These are phyloP conservation scores for Heterobasidion parviporum DNA, from an alignment of 1,284 basidiomycete species.

Conservation along the genomic window DNA sequence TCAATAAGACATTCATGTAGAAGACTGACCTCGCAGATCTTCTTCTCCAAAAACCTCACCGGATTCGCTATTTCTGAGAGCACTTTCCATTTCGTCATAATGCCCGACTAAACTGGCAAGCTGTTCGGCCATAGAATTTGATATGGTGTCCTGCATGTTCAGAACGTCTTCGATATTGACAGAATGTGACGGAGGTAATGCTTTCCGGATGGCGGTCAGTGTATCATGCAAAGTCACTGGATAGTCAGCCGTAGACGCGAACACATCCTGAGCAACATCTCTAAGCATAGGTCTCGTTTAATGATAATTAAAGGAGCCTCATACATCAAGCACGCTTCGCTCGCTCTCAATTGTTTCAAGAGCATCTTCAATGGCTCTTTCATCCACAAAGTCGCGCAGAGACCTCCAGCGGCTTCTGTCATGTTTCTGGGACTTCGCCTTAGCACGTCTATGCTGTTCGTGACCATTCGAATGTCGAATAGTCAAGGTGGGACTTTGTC, in stretches of 20 bases:
- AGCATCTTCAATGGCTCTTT: conserved; percentile 66
- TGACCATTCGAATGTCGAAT: conserved; percentile 10
- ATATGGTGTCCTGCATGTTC: conserved; percentile 46
- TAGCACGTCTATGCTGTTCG: conserved; percentile 15
- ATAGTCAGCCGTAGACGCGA: conserved; percentile 56
- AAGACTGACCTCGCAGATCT: conserved; percentile 53
- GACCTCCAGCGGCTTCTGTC: conserved; percentile 70
- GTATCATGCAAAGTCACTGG: conserved; percentile 51
- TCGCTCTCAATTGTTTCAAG: conserved; percentile 66
- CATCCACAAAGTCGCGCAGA: conserved; percentile 74
- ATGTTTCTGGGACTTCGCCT: conserved; percentile 18
- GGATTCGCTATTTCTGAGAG: conserved; percentile 55
- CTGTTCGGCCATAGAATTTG: conserved; percentile 59
- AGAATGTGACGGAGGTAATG: conserved; percentile 34
- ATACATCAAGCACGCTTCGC: conserved; percentile 54
- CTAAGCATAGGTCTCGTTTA: background rate
- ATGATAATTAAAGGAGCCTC: conserved; percentile 15
- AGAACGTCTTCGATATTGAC: conserved; percentile 42
- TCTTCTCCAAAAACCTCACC: conserved; percentile 58
- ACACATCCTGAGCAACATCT: conserved; percentile 38
- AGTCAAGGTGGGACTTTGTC: conserved; percentile 22
- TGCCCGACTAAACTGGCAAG: conserved; percentile 63
- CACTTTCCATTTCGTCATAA: conserved; percentile 65
- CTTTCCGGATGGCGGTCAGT: conserved; percentile 43
- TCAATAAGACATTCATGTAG: background rate